Evolutionary conservation across 2,329 filamentous ascomycete genomes (phyloP).

Genomic region (Fusarium solani-melongenae): DNA sequence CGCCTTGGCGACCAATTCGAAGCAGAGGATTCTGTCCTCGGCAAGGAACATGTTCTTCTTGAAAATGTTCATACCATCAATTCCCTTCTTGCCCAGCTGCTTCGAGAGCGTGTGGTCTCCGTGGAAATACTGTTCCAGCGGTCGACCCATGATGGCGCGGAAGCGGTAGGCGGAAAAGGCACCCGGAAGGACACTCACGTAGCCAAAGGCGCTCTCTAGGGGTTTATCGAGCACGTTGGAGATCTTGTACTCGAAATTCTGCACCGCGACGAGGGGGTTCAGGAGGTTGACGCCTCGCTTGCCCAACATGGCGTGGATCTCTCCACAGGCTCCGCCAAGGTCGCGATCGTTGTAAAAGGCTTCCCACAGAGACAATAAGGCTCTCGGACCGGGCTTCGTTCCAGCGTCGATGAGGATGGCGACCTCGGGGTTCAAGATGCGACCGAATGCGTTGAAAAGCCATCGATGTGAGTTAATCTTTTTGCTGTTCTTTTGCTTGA

Average conservation of each 20-base stretch:
- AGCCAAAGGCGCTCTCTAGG: constrained; percentile 39
- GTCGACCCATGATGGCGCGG: constrained; percentile 40
- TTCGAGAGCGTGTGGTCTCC: constrained; percentile 41
- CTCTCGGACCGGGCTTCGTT: constrained; percentile 38
- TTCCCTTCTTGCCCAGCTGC: constrained; percentile 39
- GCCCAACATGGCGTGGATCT: constrained; percentile 42
- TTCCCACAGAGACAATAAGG: constrained; percentile 38
- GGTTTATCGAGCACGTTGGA: constrained; percentile 42
- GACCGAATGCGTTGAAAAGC: constrained; percentile 41
- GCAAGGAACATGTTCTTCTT: constrained; percentile 44
- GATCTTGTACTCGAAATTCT: constrained; percentile 43
- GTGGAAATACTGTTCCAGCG: constrained; percentile 41
- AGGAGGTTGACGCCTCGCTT: constrained; percentile 37
- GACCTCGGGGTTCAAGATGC: constrained; percentile 41
- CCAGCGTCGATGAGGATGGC: constrained; percentile 41
- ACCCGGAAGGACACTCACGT: constrained; percentile 39
- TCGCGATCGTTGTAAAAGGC: constrained; percentile 41
- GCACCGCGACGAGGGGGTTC: constrained; percentile 40
- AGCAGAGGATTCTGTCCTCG: constrained; percentile 41
- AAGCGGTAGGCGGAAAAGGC: constrained; percentile 41
- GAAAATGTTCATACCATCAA: constrained; percentile 43
- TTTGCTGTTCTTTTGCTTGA: constrained; percentile 43
- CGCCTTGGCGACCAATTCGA: constrained; percentile 39
- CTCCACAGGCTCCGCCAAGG: constrained; percentile 38
- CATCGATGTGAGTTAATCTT: constrained; percentile 44